Evolutionary conservation across 345 rosid genomes (phyloP), one percentile per base, ranked within the genome.

Genomic region (Melastoma malabathricum): DNA sequence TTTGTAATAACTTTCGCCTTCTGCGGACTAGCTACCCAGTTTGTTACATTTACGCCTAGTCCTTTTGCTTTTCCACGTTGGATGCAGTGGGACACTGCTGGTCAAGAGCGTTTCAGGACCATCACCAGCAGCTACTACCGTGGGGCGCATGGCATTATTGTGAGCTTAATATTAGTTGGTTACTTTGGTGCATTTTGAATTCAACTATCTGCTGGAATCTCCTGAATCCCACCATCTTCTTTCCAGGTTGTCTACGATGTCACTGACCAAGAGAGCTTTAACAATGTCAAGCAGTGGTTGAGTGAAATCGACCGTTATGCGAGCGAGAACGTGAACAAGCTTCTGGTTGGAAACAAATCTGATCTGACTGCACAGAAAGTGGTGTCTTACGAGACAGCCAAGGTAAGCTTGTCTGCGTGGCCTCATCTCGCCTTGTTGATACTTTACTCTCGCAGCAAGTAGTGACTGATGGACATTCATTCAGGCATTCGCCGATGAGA

Each of bases 71-170:
- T 57, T n/a, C 49, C 46, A 46, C 53, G 71, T 31, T 39, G 20
- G 45, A 31, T 66, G 54, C 58, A 83, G 86, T 83, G 86, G 90
- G 90, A 83, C 64, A 83, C 90, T 63, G 90, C 90, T 47, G 90
- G 90, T 51, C 90, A 83, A 68, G 90, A 83, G 60, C 83, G 90
- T 17, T 83, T 83, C 43, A 63, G 90, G 71, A 83, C 90, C 45
- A 83, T 83, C 54, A 83, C 90, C 10, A 83, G 90, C 73, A 83
- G 90, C 66, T 83, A 83, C 69, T 83, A 83, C 60, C 81, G 86
- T 20, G 90, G 90, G 46, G 90, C 90, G 50, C 90, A 83, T 44
- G 90, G 90, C 48, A 79, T 83, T 52, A 79, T 83, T 50, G 90
- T 79, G 59, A 61, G 81, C 54, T 15, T 41, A 44, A 27, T 18